phyloP scores from a whole-genome alignment of 2,329 filamentous ascomycete species.

The Paramyrothecium roridum region DNA sequence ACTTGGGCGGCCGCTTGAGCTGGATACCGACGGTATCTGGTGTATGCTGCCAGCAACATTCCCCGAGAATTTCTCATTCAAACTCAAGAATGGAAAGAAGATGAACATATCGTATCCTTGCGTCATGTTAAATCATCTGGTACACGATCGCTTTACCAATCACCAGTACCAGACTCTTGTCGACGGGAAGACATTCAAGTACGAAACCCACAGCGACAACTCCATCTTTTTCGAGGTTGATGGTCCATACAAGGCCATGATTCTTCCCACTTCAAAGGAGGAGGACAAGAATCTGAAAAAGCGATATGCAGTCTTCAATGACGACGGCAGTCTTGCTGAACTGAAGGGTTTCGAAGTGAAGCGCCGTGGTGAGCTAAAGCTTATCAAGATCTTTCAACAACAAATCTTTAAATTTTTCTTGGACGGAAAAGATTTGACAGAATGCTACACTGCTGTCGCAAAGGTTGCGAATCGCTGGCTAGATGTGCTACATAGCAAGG shows the following conservation, averaged over 20 bases:
- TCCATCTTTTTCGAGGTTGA: slow-evolving; percentile 99
- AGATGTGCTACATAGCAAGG: slow-evolving; percentile 87
- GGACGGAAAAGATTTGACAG: slow-evolving; percentile 79
- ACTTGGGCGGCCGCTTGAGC: slow-evolving; percentile 85
- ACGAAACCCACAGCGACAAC: slow-evolving; percentile 97
- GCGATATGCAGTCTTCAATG: slow-evolving; percentile 97
- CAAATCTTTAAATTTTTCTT: slow-evolving; percentile 99
- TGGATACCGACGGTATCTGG: slow-evolving; percentile 99
- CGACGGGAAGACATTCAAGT: slow-evolving; percentile 77
- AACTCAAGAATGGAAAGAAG: slow-evolving; percentile 93
- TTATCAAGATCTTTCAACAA: slow-evolving; percentile 99
- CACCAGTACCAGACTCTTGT: slow-evolving; percentile 92
- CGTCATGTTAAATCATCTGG: slow-evolving; percentile 97
- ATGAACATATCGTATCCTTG: slow-evolving; percentile 95
- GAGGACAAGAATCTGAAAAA: slow-evolving; percentile 99
- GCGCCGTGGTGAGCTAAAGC: slow-evolving; percentile 92
- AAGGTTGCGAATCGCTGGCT: slow-evolving; percentile 96
- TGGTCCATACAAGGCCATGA: slow-evolving; percentile 95
- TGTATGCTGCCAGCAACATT: slow-evolving; percentile 97
- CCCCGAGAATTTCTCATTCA: slow-evolving; percentile 94
- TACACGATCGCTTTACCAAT: slow-evolving; percentile 93
- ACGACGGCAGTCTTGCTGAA: slow-evolving; percentile 92
- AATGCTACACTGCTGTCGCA: slow-evolving; percentile 89
- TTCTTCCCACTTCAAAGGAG: slow-evolving; percentile 94
- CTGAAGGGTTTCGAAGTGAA: slow-evolving; percentile 98